Evolutionary conservation across 805 yeast genomes (phyloP), one percentile per base, ranked within the genome.

Genomic region (Candida odintsovae): DNA sequence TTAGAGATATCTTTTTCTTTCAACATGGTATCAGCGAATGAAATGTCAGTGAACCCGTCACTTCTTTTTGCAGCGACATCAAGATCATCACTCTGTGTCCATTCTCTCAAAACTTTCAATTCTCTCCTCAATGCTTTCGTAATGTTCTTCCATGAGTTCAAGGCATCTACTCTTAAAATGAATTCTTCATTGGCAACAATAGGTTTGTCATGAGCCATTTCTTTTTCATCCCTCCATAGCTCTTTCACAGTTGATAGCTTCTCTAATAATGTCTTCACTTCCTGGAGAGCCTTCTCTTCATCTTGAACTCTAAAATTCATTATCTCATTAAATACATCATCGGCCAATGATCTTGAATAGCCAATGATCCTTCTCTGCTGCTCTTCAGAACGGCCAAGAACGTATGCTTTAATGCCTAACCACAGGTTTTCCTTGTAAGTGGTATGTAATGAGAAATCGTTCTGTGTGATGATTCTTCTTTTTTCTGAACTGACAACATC

Each of bases 401-500:
- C 72, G 65, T 86, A 87, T 1, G 98, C 90, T 42, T 87, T 72
- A 18, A 94, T 76, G 21, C 92, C 96, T 45, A 87, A 66, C 99
- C 99, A 94, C 33, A 89, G 67, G 49, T 82, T 88, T 55, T 84
- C 86, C 51, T 80, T 80, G 60, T 77, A 76, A 6, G 78, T 70
- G 6, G 82, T 71, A 49, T 78, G 74, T 46, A 78, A 55, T 52
- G 77, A 69, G 45, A 73, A 63, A 52, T 80, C 83, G 49, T 57
- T 62, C 47, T 73, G 81, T 44, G 75, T 77, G 15, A 78, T 80
- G 46, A 86, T 73, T 64, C 83, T 83, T 4, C 87, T 83, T 66
- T 92, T 94, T 59, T 94, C 99, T 12, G 92, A 83, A 31, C 84
- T 78, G 19, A 94, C 90, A 45, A 94, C 96, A 64, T 94, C 98